phyloP scores from a whole-genome alignment of 495 filamentous ascomycete genomes.

The Aspergillus homomorphus region DNA sequence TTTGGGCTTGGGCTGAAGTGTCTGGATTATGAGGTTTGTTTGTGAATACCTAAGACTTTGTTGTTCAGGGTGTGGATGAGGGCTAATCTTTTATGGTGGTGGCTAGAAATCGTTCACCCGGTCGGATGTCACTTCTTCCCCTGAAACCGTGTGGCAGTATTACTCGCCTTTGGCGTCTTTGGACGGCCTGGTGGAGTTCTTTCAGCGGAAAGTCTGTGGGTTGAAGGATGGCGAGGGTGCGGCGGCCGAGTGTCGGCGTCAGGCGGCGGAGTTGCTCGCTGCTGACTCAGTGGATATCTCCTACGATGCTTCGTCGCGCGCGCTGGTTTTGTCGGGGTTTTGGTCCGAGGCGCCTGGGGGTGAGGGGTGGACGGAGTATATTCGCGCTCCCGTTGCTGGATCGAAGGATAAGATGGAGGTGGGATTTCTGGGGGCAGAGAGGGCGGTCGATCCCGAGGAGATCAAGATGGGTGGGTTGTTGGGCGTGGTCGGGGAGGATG shows the following conservation, averaged over 20 bases:
- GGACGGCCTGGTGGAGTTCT: constrained; percentile 52
- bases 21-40: constrained; percentile 42
- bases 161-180: constrained; percentile 59
- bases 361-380: constrained; percentile 48
- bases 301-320: constrained; percentile 68
- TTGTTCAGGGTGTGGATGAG: not conserved
- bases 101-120: constrained; percentile 67
- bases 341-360: constrained; percentile 50
- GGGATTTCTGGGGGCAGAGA: constrained; percentile 72
- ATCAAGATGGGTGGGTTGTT: constrained; percentile 76
- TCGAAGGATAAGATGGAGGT: constrained; percentile 61
- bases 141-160: constrained; percentile 67
- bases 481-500: constrained; percentile 72
- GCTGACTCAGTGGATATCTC: constrained; percentile 73
- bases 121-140: constrained; percentile 64
- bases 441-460: constrained; percentile 62
- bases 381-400: constrained; percentile 35
- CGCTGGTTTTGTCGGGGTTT: constrained; percentile 58
- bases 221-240: constrained; percentile 19
- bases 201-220: constrained; percentile 55
- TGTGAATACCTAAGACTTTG: not conserved
- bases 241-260: constrained; percentile 29
- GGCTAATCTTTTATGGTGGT: not conserved
- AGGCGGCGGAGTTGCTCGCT: constrained; percentile 35
- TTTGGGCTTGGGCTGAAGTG: constrained; percentile 61